Conservation (phyloP, 2,329 filamentous ascomycete genomes). For the Scytalidium sp. region DNA sequence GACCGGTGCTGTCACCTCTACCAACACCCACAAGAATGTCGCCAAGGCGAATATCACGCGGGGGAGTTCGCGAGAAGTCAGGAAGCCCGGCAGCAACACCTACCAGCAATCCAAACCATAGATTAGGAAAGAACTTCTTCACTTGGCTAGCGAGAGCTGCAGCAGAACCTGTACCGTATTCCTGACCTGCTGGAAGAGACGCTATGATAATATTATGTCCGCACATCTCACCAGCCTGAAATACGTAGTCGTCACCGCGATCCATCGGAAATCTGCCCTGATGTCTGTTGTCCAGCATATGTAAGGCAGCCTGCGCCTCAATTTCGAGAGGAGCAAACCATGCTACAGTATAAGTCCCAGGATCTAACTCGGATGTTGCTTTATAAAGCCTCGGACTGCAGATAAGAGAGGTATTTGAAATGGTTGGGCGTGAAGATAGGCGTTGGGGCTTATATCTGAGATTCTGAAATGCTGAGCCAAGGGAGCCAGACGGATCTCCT, state of each 20-base stretch:
- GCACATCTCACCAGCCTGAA: slow-evolving; percentile 31
- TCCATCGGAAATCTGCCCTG: slow-evolving; percentile 26
- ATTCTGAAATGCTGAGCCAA: too few species aligned
- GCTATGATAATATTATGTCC: slow-evolving; percentile 35
- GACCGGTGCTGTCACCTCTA: slow-evolving; percentile 18
- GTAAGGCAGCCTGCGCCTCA: slow-evolving; percentile 32
- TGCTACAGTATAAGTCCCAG: slow-evolving; percentile 27
- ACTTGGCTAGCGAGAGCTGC: slow-evolving; percentile 32
- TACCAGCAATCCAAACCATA: slow-evolving; percentile 35
- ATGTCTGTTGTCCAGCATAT: slow-evolving; percentile 31
- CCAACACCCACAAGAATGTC: slow-evolving; percentile 32
- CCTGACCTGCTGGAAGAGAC: slow-evolving; percentile 30
- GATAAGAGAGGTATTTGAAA: background rate
- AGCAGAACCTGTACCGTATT: slow-evolving; percentile 32
- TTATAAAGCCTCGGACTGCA: background rate
- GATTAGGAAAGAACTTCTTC: slow-evolving; percentile 31
- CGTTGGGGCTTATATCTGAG: slow-evolving; percentile 4
- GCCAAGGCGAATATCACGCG: slow-evolving; percentile 35
- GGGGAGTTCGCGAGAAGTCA: slow-evolving; percentile 17
- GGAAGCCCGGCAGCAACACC: slow-evolving; percentile 34
- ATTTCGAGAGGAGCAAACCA: slow-evolving; percentile 37
- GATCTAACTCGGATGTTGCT: background rate
- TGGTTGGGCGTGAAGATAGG: background rate
- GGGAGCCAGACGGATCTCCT: too few species aligned
- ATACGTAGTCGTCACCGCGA: slow-evolving; percentile 34